Evolutionary conservation across 306 rosid species (phyloP).

Genomic region (Prunus fruticosa): DNA sequence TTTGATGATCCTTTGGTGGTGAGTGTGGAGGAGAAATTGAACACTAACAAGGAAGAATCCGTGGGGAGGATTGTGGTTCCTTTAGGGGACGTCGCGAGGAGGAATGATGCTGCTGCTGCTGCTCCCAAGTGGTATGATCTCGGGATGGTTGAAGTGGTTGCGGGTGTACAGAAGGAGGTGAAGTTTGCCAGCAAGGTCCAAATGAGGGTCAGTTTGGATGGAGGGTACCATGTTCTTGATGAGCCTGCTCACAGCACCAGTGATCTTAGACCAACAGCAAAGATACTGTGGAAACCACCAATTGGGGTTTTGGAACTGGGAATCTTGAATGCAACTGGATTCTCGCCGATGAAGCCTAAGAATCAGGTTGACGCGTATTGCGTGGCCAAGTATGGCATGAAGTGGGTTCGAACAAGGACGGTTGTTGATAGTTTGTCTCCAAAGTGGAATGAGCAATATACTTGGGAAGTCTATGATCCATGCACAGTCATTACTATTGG

Average conservation of each 20-base stretch:
- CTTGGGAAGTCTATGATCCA: constrained; percentile 28
- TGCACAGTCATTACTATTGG: constrained; percentile 25
- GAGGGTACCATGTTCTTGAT: constrained; percentile 25
- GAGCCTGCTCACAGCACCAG: constrained; percentile 13
- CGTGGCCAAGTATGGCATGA: constrained; percentile 24
- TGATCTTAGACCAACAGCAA: constrained; percentile 16
- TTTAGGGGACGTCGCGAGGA: neutral
- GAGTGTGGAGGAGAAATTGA: constrained; percentile 11
- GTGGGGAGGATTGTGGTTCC: constrained; percentile 12
- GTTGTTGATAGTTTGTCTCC: constrained; percentile 1
- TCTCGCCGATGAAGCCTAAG: constrained; percentile 5
- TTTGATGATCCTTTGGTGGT: constrained; percentile 15
- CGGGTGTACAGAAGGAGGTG: neutral
- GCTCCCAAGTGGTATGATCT: constrained; percentile 20
- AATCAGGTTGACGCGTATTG: constrained; percentile 14
- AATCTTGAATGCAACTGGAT: constrained; percentile 15
- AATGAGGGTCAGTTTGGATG: constrained; percentile 12
- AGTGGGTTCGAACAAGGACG: constrained; percentile 26
- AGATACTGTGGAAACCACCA: constrained; percentile 11
- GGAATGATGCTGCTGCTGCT: constrained; percentile 2
- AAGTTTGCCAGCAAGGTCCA: constrained; percentile 12
- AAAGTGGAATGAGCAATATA: constrained; percentile 35
- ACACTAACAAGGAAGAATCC: neutral
- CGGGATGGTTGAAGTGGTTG: neutral
- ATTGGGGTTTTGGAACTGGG: constrained; percentile 28